These are phyloP conservation scores for Colletotrichum brevisporum DNA, from an alignment of 2,329 filamentous ascomycete genomes.

Conservation along the genomic window DNA sequence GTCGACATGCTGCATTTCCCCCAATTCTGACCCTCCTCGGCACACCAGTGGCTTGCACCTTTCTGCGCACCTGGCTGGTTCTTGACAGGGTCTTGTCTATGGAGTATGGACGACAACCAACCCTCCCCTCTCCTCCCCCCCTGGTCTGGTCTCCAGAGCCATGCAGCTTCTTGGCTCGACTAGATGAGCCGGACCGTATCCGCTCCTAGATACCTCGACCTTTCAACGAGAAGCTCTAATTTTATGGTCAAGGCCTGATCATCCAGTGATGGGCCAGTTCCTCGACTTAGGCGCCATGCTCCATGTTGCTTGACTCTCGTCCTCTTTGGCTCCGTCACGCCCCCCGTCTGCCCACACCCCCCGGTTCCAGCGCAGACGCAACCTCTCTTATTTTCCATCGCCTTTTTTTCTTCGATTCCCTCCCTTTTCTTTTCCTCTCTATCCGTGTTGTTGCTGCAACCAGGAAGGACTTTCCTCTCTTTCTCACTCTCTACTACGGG, in stretches of 20 bases:
- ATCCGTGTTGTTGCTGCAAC: slow-evolving; percentile 21
- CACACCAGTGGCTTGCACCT: slow-evolving; percentile 41
- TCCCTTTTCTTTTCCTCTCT: slow-evolving; percentile 39
- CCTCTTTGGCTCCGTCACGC: slow-evolving; percentile 55
- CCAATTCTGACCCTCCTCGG: slow-evolving; percentile 39
- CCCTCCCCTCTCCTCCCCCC: slow-evolving; percentile 2
- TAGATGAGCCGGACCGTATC: slow-evolving; percentile 43
- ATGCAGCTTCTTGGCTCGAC: slow-evolving; percentile 41
- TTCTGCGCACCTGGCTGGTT: slow-evolving; percentile 29
- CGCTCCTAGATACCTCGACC: slow-evolving; percentile 40
- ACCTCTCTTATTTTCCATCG: slow-evolving; percentile 43
- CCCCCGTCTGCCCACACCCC: slow-evolving; percentile 45
- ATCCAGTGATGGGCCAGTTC: slow-evolving; percentile 60
- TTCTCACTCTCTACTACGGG: background rate
- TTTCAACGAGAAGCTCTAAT: slow-evolving; percentile 53
- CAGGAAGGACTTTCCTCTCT: slow-evolving; percentile 9
- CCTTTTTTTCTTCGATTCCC: slow-evolving; percentile 44
- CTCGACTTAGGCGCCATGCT: slow-evolving; percentile 60
- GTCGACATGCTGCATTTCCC: slow-evolving; percentile 34
- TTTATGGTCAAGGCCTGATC: slow-evolving; percentile 55
- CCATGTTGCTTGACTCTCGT: slow-evolving; percentile 51
- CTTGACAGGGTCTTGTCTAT: slow-evolving; percentile 31
- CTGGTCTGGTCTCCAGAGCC: slow-evolving; percentile 36
- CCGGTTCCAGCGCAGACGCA: slow-evolving; percentile 32
- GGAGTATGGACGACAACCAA: slow-evolving; percentile 33